Evolutionary conservation across 2,329 filamentous ascomycete genomes (phyloP), one percentile per base, ranked within the genome.

Genomic region (Fusarium floridanum): DNA sequence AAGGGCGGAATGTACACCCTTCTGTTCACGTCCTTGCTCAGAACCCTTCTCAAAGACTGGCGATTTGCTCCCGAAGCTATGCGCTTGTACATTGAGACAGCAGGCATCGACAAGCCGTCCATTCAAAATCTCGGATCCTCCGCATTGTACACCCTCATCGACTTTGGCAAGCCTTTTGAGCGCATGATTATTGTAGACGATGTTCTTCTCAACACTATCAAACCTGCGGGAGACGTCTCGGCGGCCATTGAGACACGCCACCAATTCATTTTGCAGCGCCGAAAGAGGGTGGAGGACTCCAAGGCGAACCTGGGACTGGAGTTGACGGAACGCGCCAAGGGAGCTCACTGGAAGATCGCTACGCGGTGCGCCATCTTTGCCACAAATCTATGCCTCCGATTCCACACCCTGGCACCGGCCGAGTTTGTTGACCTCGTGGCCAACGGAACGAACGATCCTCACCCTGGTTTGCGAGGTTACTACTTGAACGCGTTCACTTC

Each of bases 271-370:
- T 85, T 93, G 67, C 90, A 91, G 73, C 93, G 96, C 66, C 90
- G 95, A 67, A 87, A 86, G 61, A 89, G 90, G 69, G 95, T 98
- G 6, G 97, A 99, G 82, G 87, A 88, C 64, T 95, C 94, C 84
- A 99, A 99, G 84, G 87, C 91, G 0, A 89, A 90, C 5, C 85
- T 99, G 29, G 94, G 95, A 0, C 86, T 94, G 64, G 95, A 98
- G 81, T 87, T 99, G 36, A 93, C 95, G 5, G 90, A 93, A 68
- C 85, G 93, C 69, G 94, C 95, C 2, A 92, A 91, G 77, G 90
- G 90, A 4, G 94, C 95, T 1, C 97, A 99, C 80, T 99, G 97
- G 97, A 98, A 98, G 86, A 95, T 98, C 77, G 96, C 96, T 7
- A 95, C 92, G 61, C 90, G 96, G 32, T 97, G 95, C 66, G 94